phyloP scores from a whole-genome alignment of 257 asterid genomes.

The Nemophila menziesii region DNA sequence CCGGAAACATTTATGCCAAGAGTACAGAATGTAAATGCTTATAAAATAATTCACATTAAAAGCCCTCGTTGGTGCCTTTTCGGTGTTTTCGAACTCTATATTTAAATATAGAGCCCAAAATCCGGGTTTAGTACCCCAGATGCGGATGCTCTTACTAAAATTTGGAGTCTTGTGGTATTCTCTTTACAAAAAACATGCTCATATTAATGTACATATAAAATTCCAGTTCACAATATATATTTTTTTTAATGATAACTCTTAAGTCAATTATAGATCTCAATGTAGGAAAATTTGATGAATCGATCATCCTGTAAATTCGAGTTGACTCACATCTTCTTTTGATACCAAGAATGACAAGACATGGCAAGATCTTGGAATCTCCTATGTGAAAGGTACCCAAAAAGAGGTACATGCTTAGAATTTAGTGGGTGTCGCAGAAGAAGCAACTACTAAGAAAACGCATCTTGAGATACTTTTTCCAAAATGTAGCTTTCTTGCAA shows the following conservation, averaged over 20 bases:
- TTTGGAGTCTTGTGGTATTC: too few species aligned
- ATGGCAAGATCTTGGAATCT: not conserved
- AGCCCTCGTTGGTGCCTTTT: too few species aligned
- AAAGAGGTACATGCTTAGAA: not conserved
- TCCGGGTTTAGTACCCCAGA: too few species aligned
- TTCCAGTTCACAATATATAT: not conserved
- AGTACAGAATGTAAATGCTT: too few species aligned
- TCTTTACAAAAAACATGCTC: too few species aligned
- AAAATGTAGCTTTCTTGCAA: conserved; percentile 12
- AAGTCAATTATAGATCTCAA: not conserved
- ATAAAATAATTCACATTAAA: too few species aligned
- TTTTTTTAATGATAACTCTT: not conserved
- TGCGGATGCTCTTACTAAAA: too few species aligned
- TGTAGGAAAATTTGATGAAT: not conserved
- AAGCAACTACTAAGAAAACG: conserved; percentile 28
- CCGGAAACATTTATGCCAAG: too few species aligned
- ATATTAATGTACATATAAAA: not conserved
- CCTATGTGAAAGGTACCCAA: not conserved
- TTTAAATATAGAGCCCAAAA: too few species aligned
- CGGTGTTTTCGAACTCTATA: too few species aligned
- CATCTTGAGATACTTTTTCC: conserved; percentile 19
- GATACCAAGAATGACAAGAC: not conserved
- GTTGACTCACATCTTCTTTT: not conserved
- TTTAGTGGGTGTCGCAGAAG: conserved; percentile 15
- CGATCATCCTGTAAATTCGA: not conserved